These are phyloP conservation scores for Pleoardoris graminearum DNA, from an alignment of 2,329 filamentous ascomycete species.

Conservation along the genomic window DNA sequence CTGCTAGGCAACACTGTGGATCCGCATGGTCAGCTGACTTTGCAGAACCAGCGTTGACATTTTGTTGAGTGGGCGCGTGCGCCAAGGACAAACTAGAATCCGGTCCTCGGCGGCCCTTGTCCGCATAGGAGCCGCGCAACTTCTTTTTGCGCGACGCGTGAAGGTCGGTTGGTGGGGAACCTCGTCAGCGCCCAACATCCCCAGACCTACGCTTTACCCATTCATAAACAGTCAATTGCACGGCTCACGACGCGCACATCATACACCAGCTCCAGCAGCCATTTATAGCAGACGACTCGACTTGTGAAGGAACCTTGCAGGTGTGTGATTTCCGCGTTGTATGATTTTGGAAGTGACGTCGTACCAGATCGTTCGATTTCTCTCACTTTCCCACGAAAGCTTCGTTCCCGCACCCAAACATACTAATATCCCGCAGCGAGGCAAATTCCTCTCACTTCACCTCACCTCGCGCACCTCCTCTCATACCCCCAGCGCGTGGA, in stretches of 20 bases:
- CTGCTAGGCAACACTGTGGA: too few relatives aligned
- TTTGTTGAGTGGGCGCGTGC: too few relatives aligned
- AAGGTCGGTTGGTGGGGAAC: slow-evolving; percentile 11
- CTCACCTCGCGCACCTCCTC: too few relatives aligned
- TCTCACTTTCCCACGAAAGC: too few relatives aligned
- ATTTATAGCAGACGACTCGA: background rate
- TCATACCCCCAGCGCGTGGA: too few relatives aligned
- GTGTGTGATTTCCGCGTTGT: background rate
- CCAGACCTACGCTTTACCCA: slow-evolving; percentile 7
- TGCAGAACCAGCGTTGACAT: too few relatives aligned
- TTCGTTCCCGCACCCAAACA: too few relatives aligned
- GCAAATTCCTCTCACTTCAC: too few relatives aligned
- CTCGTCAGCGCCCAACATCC: slow-evolving; percentile 6
- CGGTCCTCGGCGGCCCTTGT: slow-evolving; percentile 19
- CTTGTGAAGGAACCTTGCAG: background rate
- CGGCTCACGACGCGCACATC: background rate
- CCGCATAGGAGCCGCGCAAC: slow-evolving; percentile 4
- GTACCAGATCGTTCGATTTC: too few relatives aligned
- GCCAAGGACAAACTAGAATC: too few relatives aligned
- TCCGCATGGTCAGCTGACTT: too few relatives aligned
- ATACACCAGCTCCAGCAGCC: background rate
- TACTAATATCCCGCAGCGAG: too few relatives aligned
- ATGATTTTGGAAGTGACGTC: background rate
- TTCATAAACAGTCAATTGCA: slow-evolving; percentile 6
- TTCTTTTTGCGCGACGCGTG: slow-evolving; percentile 13